Evolutionary conservation across 768 basidiomycete genomes (phyloP), one percentile per base, ranked within the genome.

Genomic region (Hemileccinum rubropunctum): DNA sequence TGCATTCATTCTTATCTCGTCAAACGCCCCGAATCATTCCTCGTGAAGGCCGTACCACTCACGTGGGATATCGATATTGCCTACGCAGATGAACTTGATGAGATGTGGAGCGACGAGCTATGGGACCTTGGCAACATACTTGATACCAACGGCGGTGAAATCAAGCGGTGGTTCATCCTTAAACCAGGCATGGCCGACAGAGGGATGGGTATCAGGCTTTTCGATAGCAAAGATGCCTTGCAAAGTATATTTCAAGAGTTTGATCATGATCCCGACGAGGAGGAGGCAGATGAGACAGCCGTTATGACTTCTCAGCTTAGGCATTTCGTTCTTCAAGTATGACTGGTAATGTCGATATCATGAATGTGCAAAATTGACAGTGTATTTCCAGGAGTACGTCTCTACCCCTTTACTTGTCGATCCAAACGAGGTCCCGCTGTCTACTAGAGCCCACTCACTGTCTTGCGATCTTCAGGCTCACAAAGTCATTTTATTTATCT

Each of bases 101-200:
- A 98, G 68, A 74, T 92, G 70, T 88, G 94, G 81, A 69, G 80
- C 27, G 95, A 98, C 68, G 97, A 99, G 50, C 78, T 98, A 30
- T 98, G 85, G 78, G 94, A 97, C 43, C 79, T 98, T 13, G 82
- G 79, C 6, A 69, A 77, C 39, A 72, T 76, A 17, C 76, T 97
- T 27, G 77, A 83, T 18, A 55, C 61, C 4, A 72, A 71, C 17
- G 34, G 8, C 12, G 23, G 18, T 15, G 38, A 49, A n/a, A 42
- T 37, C 26, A 57, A 55, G 15, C 73, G 58, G 43, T 98, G 95
- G 95, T 98, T 86, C 80, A 95, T 99, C 53, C 71, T 99, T 45
- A 99, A 99, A 71, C 95, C 97, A 40, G 91, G 93, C 15, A 95
- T 99, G 90, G 87, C 94, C 1, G 95, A 98, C 72, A 80, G 92